These are phyloP conservation scores for Fusarium falciforme DNA, from an alignment of 2,329 filamentous ascomycete species.

Conservation along the genomic window DNA sequence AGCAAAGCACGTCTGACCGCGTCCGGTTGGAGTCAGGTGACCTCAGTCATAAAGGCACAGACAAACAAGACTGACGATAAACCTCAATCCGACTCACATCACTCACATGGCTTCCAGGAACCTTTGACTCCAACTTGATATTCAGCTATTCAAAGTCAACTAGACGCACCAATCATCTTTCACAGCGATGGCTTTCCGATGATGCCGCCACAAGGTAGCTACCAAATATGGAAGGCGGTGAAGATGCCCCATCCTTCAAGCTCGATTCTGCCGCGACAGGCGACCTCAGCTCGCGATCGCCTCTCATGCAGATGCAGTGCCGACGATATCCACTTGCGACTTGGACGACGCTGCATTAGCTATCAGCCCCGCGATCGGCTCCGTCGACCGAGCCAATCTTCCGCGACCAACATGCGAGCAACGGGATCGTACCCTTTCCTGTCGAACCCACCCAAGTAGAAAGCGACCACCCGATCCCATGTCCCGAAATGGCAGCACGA, in stretches of 20 bases:
- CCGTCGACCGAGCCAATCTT: conserved; percentile 20
- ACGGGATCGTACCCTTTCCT: conserved; percentile 26
- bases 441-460: conserved; percentile 34
- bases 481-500: conserved; percentile 45
- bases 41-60: background rate
- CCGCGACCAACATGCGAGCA: conserved; percentile 38
- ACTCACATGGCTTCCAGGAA: background rate
- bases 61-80: background rate
- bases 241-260: background rate
- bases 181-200: conserved; percentile 10
- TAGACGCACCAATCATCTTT: conserved; percentile 28
- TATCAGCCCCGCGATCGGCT: conserved; percentile 16
- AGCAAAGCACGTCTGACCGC: background rate
- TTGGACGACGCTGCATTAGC: conserved; percentile 7
- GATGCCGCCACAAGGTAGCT: background rate
- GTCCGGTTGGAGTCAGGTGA: background rate
- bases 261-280: conserved; percentile 43
- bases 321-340: conserved; percentile 19
- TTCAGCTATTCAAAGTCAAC: background rate
- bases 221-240: conserved; percentile 43
- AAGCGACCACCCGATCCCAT: conserved; percentile 39
- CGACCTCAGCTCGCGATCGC: conserved; percentile 27
- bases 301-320: conserved; percentile 11
- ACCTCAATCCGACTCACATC: background rate
- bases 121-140: background rate